Evolutionary conservation across 257 asterid species (phyloP).

Genomic region (Apocynum venetum): DNA sequence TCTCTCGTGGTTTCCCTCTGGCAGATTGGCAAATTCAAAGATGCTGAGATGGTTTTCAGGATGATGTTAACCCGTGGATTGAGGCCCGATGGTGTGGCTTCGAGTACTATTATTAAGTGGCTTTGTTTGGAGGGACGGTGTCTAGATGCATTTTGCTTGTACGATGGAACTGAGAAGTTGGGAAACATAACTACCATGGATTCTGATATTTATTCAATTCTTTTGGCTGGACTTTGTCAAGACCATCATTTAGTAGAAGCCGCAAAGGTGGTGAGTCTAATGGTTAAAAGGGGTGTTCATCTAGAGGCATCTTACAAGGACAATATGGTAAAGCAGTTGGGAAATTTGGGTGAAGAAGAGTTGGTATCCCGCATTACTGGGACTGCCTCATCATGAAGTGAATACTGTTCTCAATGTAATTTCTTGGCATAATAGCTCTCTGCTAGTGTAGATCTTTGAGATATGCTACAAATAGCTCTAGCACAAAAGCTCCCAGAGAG

Average conservation of each 20-base stretch:
- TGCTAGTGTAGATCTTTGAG: background rate
- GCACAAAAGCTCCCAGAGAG: background rate
- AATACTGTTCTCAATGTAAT: background rate
- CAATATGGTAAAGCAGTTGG: constrained; percentile 29
- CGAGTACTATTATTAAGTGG: constrained; percentile 38
- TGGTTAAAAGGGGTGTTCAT: constrained; percentile 38
- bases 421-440: background rate
- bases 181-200: constrained; percentile 38
- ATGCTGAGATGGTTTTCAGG: constrained; percentile 55
- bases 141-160: constrained; percentile 55
- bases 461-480: background rate
- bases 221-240: constrained; percentile 51
- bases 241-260: constrained; percentile 49
- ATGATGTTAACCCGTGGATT: constrained; percentile 56
- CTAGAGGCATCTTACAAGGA: constrained; percentile 31
- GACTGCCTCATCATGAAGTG: background rate
- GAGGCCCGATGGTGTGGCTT: constrained; percentile 61
- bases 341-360: constrained; percentile 34
- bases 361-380: constrained; percentile 33
- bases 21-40: constrained; percentile 42
- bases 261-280: constrained; percentile 33
- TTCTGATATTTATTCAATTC: constrained; percentile 46
- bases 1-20: constrained; percentile 52
- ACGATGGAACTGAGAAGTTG: constrained; percentile 46
- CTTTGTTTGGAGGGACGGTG: constrained; percentile 43